Conservation (phyloP, 1,139 yeast genomes). For the Geotrichum macrosporum region DNA sequence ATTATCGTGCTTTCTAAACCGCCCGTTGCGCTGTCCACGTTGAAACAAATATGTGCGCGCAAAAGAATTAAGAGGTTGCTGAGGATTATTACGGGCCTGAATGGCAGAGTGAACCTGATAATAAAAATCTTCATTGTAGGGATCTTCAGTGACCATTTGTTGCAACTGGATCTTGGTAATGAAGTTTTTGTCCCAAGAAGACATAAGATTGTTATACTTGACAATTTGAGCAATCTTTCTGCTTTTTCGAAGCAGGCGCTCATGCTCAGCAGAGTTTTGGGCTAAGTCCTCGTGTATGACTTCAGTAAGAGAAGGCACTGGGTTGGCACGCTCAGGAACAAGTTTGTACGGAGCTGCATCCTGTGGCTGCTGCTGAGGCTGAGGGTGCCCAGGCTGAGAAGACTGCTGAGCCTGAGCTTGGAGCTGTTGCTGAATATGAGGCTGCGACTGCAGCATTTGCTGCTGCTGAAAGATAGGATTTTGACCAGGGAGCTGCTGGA, state of each 20-base stretch:
- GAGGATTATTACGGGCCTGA: slow-evolving; percentile 54
- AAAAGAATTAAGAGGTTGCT: slow-evolving; percentile 53
- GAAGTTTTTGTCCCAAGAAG: slow-evolving; percentile 93
- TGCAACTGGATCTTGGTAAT: slow-evolving; percentile 91
- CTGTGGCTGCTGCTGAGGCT: slow-evolving; percentile 26
- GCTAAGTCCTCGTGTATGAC: slow-evolving; percentile 38
- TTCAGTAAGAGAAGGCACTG: slow-evolving; percentile 29
- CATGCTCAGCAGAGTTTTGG: slow-evolving; percentile 28
- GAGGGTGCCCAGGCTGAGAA: slow-evolving; percentile 28
- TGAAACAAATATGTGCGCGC: slow-evolving; percentile 95
- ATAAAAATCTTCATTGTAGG: slow-evolving; percentile 94
- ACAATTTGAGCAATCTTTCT: slow-evolving; percentile 75
- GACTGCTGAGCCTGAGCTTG: slow-evolving; percentile 26
- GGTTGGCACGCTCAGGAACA: slow-evolving; percentile 27
- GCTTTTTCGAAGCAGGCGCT: slow-evolving; percentile 59
- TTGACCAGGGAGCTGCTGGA: slow-evolving; percentile 32
- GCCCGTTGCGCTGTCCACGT: slow-evolving; percentile 63
- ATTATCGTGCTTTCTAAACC: slow-evolving; percentile 72
- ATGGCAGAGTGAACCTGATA: slow-evolving; percentile 90
- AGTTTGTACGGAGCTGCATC: slow-evolving; percentile 23
- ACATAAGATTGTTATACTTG: slow-evolving; percentile 89
- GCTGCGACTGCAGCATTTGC: slow-evolving; percentile 27
- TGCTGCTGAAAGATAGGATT: slow-evolving; percentile 32
- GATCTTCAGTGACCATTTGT: slow-evolving; percentile 95
- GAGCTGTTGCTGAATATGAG: slow-evolving; percentile 31